Evolutionary conservation across 371 early-diverging fungal species (phyloP), one percentile per base, ranked within the genome.

Genomic region (Fennellomyces sp.): DNA sequence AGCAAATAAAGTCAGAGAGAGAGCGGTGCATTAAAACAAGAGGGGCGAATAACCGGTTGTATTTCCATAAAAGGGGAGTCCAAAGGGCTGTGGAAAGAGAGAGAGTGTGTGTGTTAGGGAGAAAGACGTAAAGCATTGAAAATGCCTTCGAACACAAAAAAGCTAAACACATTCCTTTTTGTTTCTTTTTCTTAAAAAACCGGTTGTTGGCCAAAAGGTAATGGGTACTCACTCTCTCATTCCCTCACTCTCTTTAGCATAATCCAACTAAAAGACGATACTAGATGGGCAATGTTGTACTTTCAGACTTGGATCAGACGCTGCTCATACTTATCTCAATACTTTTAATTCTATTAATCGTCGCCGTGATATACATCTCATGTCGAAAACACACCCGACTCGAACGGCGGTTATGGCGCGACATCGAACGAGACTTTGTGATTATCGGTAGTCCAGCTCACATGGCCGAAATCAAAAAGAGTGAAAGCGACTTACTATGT

Each of bases 371-470:
- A 15, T 52, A 52, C 28, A 52, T 52, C 33, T 29, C 52, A 5
- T 35, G 30, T 31, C 8, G 26, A 21, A 17, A 26, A 33, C 13
- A 31, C 19, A 21, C 52, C 12, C 15, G 35, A 30, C 19, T 52
- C 23, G 35, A 52, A 29, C 52, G 56, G 50, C 31, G 26, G 29
- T 45, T 45, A 45, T 45, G 45, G 45, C 10, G 45, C 17, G 62
- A 62, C 13, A 56, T 56, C n/a, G 62, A 62, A 38, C 55, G 45
- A 30, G 55, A 68, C 17, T 68, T 68, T 51, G 54, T 68, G 6
- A 68, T 68, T 42, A 33, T 68, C 25, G 61, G 61, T 41, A 61
- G 61, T n/a, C 61, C 69, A 28, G 69, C 64, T 38, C 61, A 68
- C 26, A 64, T 68, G 68, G 49, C 49, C 21, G 61, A 60, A 15